Evolutionary conservation across 768 basidiomycete genomes (phyloP).

Genomic region (Leccinum incarnatum): DNA sequence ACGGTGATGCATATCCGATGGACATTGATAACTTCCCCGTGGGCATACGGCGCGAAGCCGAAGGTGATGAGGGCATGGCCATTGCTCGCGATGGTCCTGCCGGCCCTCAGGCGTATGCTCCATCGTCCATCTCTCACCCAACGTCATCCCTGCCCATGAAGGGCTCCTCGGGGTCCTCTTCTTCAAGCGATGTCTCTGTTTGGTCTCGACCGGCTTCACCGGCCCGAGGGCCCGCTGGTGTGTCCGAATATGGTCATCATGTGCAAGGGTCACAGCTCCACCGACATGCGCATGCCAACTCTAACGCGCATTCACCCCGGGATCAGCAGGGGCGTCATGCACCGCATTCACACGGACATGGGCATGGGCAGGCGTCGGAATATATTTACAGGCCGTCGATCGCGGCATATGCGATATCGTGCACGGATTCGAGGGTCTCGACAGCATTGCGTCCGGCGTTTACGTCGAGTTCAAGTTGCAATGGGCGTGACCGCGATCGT

Average conservation of each 20-base stretch:
- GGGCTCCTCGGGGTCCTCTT: conserved; percentile 21
- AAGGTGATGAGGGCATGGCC: conserved; percentile 14
- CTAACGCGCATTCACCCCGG: conserved; percentile 3
- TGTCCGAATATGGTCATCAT: conserved; percentile 9
- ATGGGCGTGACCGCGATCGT: conserved; percentile 19
- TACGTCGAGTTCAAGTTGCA: conserved; percentile 23
- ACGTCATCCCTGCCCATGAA: conserved; percentile 7
- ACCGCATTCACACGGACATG: conserved; percentile 3
- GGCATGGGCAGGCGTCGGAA: conserved; percentile 16
- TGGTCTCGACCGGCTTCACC: conserved; percentile 30
- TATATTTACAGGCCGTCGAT: conserved; percentile 32
- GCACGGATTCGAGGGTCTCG: conserved; percentile 34
- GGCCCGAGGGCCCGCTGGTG: conserved; percentile 11
- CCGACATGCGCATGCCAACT: conserved; percentile 9
- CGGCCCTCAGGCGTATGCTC: conserved; percentile 1
- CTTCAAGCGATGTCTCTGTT: conserved; percentile 22
- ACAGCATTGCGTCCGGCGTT: conserved; percentile 34
- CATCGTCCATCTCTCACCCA: conserved; percentile 4
- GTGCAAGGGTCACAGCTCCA: conserved; percentile 14
- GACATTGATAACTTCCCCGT: conserved; percentile 18
- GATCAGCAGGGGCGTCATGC: conserved; percentile 20
- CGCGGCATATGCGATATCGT: conserved; percentile 31
- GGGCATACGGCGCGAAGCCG: neutral
- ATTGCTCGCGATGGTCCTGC: neutral
- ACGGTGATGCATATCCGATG: conserved; percentile 22